Percentiles rank a stretch among this genome's conserved stretches.
phyloP scores from a whole-genome alignment of 2,329 filamentous ascomycete genomes.

The Venturia oleaginea region DNA sequence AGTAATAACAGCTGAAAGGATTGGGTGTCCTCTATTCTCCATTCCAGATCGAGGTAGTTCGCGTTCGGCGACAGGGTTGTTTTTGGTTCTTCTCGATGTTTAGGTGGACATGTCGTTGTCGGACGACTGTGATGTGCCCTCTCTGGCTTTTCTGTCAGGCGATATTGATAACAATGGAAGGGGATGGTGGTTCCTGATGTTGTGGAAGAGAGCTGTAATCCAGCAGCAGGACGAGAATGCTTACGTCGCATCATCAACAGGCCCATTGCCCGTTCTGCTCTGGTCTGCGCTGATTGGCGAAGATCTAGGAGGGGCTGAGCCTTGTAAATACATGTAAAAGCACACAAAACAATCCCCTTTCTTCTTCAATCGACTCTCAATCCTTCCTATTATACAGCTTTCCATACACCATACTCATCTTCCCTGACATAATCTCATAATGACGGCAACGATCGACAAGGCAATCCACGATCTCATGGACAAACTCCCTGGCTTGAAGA shows the following conservation, averaged over 20 bases:
- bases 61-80: too few species aligned
- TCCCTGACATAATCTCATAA: not conserved
- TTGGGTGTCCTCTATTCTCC: not conserved
- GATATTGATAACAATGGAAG: not conserved
- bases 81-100: too few species aligned
- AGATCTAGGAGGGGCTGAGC: not conserved
- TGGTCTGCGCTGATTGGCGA: not conserved
- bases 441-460: conserved; percentile 1
- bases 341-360: not conserved
- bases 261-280: not conserved
- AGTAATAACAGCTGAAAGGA: not conserved
- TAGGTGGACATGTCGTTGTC: too few species aligned
- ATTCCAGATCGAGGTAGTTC: too few species aligned
- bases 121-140: too few species aligned
- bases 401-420: not conserved
- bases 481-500: conserved; percentile 8
- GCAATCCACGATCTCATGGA: conserved; percentile 9
- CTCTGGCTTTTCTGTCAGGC: not conserved
- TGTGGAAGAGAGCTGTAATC: not conserved
- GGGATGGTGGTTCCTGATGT: not conserved
- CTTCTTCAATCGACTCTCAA: not conserved
- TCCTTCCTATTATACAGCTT: not conserved
- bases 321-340: conserved; percentile 1
- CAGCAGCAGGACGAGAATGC: not conserved
- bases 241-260: not conserved